Conservation (phyloP, 1,284 basidiomycete species). For the Melampsora americana region DNA sequence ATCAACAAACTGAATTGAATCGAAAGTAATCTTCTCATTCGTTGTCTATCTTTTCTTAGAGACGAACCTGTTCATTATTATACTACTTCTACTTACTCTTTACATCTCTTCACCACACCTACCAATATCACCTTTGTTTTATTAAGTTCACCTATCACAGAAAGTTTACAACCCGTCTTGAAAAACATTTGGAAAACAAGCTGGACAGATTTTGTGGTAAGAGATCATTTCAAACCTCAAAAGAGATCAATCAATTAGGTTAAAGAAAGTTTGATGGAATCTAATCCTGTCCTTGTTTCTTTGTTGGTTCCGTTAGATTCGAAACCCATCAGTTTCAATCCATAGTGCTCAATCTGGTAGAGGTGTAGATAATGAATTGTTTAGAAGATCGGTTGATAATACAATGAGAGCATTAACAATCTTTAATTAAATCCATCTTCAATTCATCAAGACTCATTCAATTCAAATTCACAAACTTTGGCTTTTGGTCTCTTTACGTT, state of each 20-base stretch:
- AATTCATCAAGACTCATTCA: no score
- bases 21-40: constrained; percentile 61
- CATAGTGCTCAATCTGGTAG: constrained; percentile 56
- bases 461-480: no score
- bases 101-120: constrained; percentile 86
- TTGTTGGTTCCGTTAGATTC: neutral
- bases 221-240: no score
- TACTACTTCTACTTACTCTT: constrained; percentile 83
- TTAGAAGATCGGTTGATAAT: constrained; percentile 49
- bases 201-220: constrained; percentile 86
- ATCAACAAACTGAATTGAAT: constrained; percentile 59
- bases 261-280: no score
- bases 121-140: constrained; percentile 95
- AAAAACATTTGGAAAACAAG: constrained; percentile 85
- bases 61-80: constrained; percentile 58
- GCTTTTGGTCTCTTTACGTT: no score
- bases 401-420: constrained; percentile 18
- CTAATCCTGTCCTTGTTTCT: no score
- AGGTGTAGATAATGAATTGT: constrained; percentile 78
- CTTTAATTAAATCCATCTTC: constrained; percentile 1
- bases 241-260: no score
- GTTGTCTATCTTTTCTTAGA: constrained; percentile 5
- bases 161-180: constrained; percentile 70
- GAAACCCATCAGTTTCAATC: constrained; percentile 36
- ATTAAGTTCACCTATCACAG: constrained; percentile 70